Evolutionary conservation across 176 grass and related monocot species (phyloP), one percentile per base, ranked within the genome.

Genomic region (Oryza meyeriana): DNA sequence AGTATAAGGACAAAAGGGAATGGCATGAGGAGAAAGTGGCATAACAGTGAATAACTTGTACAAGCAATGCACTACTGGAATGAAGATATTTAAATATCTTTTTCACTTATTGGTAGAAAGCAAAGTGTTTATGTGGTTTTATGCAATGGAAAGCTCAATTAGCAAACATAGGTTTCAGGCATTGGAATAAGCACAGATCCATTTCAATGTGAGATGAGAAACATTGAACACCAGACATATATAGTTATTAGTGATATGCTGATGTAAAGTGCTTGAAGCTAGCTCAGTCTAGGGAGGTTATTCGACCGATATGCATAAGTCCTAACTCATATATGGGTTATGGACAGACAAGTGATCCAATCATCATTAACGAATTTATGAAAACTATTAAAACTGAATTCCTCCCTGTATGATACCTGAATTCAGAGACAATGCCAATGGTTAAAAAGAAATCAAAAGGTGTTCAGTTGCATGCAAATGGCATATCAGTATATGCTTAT

Each of bases 261-360:
- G 61, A 50, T 84, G 66, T 36, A 74, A 87, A 69, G 71, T 82
- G 66, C 40, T 90, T 85, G 34, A 20, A 79, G 55, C 80, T 39
- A 67, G 72, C 81, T 64, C 71, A 24, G 39, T 67, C 16, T 55
- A 52, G 6, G 16, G 26, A 65, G 13, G 38, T 28, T 44, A 2
- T 33, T 12, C 6, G 1, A 20, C 48, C 8, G 27, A 28, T 28
- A 85, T 1, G 50, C 20, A 59, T 25, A 59, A 59, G 55, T 59
- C 55, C 24, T 59, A 59, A 55, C 14, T 32, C 62, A 44, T 41
- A 24, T 44, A 20, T 30, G 8, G 40, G 16, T 11, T 30, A 72
- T 72, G 70, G 41, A 72, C 14, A 48, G 14, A 72, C 8, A 61
- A 36, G 7, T 61, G 3, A 17, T 68, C 29, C 70, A 82, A 70